Base-by-base conservation (phyloP, 2,329 filamentous ascomycete genomes). In the Fusarium pseudoanthophilum region DNA sequence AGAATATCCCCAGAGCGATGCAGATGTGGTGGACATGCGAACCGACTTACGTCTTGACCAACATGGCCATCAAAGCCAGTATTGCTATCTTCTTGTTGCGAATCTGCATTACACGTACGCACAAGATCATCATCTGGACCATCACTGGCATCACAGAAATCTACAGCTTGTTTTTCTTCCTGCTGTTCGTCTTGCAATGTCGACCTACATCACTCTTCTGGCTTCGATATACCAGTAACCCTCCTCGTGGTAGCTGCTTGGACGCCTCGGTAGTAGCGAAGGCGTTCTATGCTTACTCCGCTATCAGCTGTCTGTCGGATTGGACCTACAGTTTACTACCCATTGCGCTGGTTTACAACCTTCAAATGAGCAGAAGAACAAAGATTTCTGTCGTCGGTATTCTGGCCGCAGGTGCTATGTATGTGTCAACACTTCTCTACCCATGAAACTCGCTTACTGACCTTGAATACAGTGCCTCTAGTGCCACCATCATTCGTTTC, bases 401-500 rank as follows among this genome's bases (percentile, higher is more conserved):
- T 42, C 24, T 69, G 21, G 66, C 66, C 2, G 64, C 66, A 11
- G 66, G 66, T 45, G 66, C 66, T 21, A 69, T 69, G 66, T 69
- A 69, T 18, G 66, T n/a, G 13, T 10, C 15, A 18, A 18, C 6
- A 11, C 11, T 11, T 1, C 3, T 5, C 10, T 2, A 4, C 8
- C 3, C 4, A 5, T 5, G 1, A 1, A 16, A 30, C 13, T 16
- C 11, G 34, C 10, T 30, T 26, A 7, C 57, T 69, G 11, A 69
- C 64, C n/a, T 16, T 10, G 15, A 21, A 0, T 2, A 24, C 11
- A 69, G 66, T 64, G 66, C 71, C 78, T 84, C 82, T 8, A 80
- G 80, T 34, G 84, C 84, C 9, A 85, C 84, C 8, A 82, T 86
- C 45, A 80, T 86, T 15, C 80, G 84, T 4, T 83, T 85, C 53